These are phyloP conservation scores for Fusarium drepaniforme DNA, from an alignment of 2,329 filamentous ascomycete genomes.

Conservation along the genomic window DNA sequence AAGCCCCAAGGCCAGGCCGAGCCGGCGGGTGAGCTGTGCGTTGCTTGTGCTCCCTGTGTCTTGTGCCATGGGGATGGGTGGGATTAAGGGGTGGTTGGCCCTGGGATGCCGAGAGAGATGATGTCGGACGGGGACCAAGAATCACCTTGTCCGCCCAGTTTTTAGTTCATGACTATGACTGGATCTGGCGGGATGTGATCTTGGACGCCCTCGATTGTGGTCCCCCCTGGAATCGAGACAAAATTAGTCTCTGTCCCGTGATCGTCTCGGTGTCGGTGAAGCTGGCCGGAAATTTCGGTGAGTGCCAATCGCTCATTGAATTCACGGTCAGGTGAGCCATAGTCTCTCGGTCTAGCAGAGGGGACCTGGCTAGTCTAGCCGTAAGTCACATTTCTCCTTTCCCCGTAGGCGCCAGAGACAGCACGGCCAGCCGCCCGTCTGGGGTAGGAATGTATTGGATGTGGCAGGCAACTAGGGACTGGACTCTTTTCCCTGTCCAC, in stretches of 20 bases:
- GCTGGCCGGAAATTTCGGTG: slow-evolving; percentile 43
- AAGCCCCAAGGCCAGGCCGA: slow-evolving; percentile 16
- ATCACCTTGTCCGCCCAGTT: slow-evolving; percentile 27
- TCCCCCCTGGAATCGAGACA: slow-evolving; percentile 26
- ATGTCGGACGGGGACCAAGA: slow-evolving; percentile 3
- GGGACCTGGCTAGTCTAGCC: slow-evolving; percentile 30
- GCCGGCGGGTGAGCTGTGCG: slow-evolving; percentile 22
- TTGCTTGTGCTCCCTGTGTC: slow-evolving; percentile 6
- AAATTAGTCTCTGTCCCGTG: slow-evolving; percentile 37
- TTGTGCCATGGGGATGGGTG: slow-evolving; percentile 25
- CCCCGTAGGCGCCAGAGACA: slow-evolving; percentile 7
- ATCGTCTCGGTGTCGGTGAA: slow-evolving; percentile 39
- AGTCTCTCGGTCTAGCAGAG: slow-evolving; percentile 14
- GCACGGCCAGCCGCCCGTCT: slow-evolving; percentile 32
- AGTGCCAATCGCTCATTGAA: slow-evolving; percentile 27
- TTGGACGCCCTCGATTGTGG: slow-evolving; percentile 18
- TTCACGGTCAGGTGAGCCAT: slow-evolving; percentile 40
- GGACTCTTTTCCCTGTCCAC: background rate
- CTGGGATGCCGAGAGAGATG: slow-evolving; percentile 4
- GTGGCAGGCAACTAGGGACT: background rate
- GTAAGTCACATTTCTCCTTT: slow-evolving; percentile 11
- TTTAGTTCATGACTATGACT: slow-evolving; percentile 34
- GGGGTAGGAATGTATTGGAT: slow-evolving; percentile 27
- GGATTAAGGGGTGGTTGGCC: slow-evolving; percentile 13
- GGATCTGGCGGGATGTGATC: slow-evolving; percentile 35